Base-by-base conservation (phyloP, 805 yeast genomes). In the Candida parachauliodes region DNA sequence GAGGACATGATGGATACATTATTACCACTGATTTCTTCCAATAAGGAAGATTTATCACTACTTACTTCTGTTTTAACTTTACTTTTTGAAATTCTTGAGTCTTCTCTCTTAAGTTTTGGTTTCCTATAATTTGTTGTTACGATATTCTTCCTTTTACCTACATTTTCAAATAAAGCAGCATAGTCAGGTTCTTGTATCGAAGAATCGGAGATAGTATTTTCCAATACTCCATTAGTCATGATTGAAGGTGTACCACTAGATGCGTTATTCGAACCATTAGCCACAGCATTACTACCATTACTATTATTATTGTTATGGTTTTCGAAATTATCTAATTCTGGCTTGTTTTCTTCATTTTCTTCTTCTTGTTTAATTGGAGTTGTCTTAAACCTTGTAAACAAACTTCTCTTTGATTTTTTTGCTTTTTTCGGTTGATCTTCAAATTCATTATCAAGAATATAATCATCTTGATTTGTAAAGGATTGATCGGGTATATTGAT, bases 101-200 rank as follows among this genome's bases (percentile, higher is more conserved):
- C 38, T 30, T 36, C 32, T 37, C 58, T 57, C 33, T 51, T 56
- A 3, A 45, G 36, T 26, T 56, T 62, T 14, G 49, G 28, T 32
- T 62, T 62, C 37, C 53, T 56, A 24, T 40, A 40, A 10, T 17
- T 25, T 24, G 34, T 9, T 37, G 44, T 46, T 20, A 54, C 63
- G 15, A 59, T 56, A 19, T 49, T 57, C 42, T 62, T 59, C 23
- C 72, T 44, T 39, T 67, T 68, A 1, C 72, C 72, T 4, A 68
- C 70, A 31, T 62, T 63, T 39, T 67, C 63, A 47, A 68, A 68
- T 20, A 68, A 54, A 4, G 72, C 70, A 3, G 65, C 72, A 45
- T 68, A 68, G 45, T 68, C 67, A 2, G 72, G 72, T 37, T 59
- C 66, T 14, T 37, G 34, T 8, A 25, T 31, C 30, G 46, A 32